Base-by-base conservation (phyloP, 768 basidiomycete genomes). In the Tulasnella sp. region DNA sequence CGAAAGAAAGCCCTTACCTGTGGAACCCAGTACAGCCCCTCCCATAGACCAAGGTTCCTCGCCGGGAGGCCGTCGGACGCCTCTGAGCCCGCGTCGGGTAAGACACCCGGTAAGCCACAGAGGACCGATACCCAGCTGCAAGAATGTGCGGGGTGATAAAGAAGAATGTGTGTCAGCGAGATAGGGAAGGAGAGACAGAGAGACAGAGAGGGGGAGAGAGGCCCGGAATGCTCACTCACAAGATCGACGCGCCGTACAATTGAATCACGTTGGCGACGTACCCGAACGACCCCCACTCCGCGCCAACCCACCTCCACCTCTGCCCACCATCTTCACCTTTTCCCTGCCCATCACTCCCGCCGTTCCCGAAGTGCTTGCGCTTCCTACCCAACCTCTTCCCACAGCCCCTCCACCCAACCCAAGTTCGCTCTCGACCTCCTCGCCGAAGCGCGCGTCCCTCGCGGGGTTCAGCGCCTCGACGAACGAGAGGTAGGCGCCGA, bases 211-310 rank as follows among this genome's bases (percentile, higher is more conserved):
- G n/a, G 9, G 8, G 2, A 7, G 47, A 52, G 47, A 22, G 14
- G 14, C 16, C 5, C n/a, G 5, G 42, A 32, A 64, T 17, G 22
- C 12, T 12, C 12, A 40, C 69, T 34, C 37, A 70, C 69, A 76
- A 76, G 32, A 59, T 26, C 2, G 59, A 63, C 4, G 75, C 76
- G 19, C 76, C 76, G 41, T 73, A 72, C 16, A 76, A 67, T 42
- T 76, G 76, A 40, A 76, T 63, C 19, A 72, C 11, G 44, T 75
- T 76, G 34, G 76, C 76, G n/a, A 75, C 39, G 62, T 65, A 76
- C 9, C 69, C 67, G 14, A 73, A n/a, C 8, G 73, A 69, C 22
- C 39, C 41, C 34, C 67, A 62, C n/a, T 70, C 69, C 36, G 52
- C 59, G 39, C 75, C 71, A 41, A 64, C 66, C 76, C 76, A 76